Evolutionary conservation across 1,139 yeast genomes (phyloP).

Genomic region (Candida sanyaensis): DNA sequence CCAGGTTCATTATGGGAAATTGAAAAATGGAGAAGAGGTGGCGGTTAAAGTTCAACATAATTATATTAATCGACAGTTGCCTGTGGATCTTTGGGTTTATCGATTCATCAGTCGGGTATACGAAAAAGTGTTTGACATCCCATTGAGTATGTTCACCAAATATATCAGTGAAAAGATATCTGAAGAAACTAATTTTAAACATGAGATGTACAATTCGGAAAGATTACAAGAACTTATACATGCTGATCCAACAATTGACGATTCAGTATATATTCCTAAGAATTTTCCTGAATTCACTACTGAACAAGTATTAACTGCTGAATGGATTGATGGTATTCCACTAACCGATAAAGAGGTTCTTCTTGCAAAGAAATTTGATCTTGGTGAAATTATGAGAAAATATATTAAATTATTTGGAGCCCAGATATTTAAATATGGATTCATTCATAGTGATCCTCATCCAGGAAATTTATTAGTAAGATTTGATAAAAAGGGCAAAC

Average conservation of each 20-base stretch:
- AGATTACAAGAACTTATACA: conserved; percentile 21
- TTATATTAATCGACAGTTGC: conserved; percentile 57
- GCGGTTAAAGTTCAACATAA: conserved; percentile 74
- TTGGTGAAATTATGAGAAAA: conserved; percentile 48
- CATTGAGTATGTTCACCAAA: conserved; percentile 56
- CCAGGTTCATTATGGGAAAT: conserved; percentile 63
- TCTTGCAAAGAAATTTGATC: conserved; percentile 40
- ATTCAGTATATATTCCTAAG: conserved; percentile 48
- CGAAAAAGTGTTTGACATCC: conserved; percentile 63
- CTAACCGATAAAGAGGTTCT: conserved; percentile 49
- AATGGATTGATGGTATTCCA: conserved; percentile 76
- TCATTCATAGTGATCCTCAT: conserved; percentile 81
- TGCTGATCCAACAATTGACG: conserved; percentile 23
- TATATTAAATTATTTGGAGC: conserved; percentile 60
- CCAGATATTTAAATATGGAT: conserved; percentile 75
- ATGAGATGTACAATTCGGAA: conserved; percentile 56
- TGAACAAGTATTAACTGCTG: conserved; percentile 58
- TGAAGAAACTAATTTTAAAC: conserved; percentile 61
- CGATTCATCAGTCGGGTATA: conserved; percentile 52
- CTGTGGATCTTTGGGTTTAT: conserved; percentile 62
- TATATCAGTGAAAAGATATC: conserved; percentile 59
- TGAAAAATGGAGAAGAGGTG: conserved; percentile 55
- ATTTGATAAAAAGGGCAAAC: conserved; percentile 36
- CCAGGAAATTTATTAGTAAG: conserved; percentile 75
- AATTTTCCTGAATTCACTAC: conserved; percentile 49